phyloP scores from a whole-genome alignment of 1,284 basidiomycete species.

The Ganoderma multipileum region DNA sequence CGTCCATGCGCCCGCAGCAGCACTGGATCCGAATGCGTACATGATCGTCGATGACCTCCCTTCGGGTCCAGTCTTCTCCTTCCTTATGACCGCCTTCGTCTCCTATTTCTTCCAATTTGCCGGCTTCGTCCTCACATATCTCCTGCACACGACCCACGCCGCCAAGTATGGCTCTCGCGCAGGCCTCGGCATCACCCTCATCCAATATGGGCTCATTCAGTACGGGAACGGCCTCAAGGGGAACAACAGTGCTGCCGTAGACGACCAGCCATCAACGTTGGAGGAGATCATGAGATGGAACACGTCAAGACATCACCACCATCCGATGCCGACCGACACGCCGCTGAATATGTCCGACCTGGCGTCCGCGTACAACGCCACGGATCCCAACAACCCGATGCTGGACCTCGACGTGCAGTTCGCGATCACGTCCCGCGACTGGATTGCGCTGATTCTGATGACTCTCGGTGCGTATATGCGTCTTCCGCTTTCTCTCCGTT shows the following conservation, averaged over 20 bases:
- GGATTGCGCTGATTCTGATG: conserved; percentile 93
- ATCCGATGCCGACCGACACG: conserved; percentile 6
- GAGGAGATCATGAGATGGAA: conserved; percentile 20
- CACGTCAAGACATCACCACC: conserved; percentile 1
- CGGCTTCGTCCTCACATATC: conserved; percentile 93
- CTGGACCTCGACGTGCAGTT: conserved; percentile 28
- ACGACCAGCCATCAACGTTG: conserved; percentile 8
- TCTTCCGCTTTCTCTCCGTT: conserved; percentile 2
- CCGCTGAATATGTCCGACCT: conserved; percentile 8
- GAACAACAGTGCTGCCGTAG: neutral
- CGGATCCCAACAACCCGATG: conserved; percentile 26
- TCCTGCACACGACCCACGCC: conserved; percentile 94
- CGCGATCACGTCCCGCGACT: conserved; percentile 64
- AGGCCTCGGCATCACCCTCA: conserved; percentile 93
- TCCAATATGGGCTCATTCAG: conserved; percentile 80
- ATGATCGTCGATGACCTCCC: conserved; percentile 81
- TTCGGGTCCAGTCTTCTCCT: conserved; percentile 73
- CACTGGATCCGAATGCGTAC: conserved; percentile 57
- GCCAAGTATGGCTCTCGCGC: conserved; percentile 94
- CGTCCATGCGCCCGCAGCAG: conserved; percentile 73
- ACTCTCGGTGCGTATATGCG: conserved; percentile 65
- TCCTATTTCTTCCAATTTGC: conserved; percentile 98
- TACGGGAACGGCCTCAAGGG: conserved; percentile 21
- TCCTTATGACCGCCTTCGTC: conserved; percentile 83
- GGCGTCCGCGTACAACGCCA: conserved; percentile 15